Evolutionary conservation across 2,329 filamentous ascomycete species (phyloP), one percentile per base, ranked within the genome.

Genomic region (Pseudocercospora vitis): DNA sequence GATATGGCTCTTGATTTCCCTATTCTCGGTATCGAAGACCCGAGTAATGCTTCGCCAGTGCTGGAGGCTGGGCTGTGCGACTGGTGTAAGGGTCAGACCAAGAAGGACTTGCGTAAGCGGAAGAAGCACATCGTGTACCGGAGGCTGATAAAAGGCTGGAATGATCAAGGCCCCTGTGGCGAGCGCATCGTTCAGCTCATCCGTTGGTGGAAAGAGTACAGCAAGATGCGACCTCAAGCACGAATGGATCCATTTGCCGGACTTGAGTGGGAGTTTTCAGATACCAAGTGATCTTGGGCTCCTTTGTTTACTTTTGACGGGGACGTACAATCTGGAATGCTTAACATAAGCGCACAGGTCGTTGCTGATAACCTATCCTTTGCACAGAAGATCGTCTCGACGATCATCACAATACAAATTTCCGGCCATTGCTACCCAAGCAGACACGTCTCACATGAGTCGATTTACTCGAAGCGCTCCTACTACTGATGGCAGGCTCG

Each of bases 161-260:
- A 42, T 42, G 37, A 42, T 18, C 37, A 42, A 11, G 37, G 19
- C 24, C 19, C 21, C 18, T 42, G 37, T 14, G 37, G 37, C 9
- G 37, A 42, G 12, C 37, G 37, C 18, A 42, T 42, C 7, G 37
- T 42, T 18, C 37, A 42, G 37, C 19, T 42, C 7, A 24, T 42
- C n/a, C 37, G 37, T 9, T 42, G 37, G 37, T 42, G 37, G 37
- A 42, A 42, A 21, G 37, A 42, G 37, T 42, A 42, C 19, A 23
- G 18, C 18, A 42, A 42, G 37, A 42, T 42, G 19, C 16, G 37
- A 21, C 37, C 37, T 42, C 37, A 42, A 21, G 37, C 37, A 24
- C 19, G 37, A 24, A 9, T 42, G 37, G 19, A 42, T 19, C 37
- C 19, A 12, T 42, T 42, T 14, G 37, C 37, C n/a, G 37, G 21